phyloP scores from a whole-genome alignment of 2,329 filamentous ascomycete species.

The Colletotrichum ledebouriae region DNA sequence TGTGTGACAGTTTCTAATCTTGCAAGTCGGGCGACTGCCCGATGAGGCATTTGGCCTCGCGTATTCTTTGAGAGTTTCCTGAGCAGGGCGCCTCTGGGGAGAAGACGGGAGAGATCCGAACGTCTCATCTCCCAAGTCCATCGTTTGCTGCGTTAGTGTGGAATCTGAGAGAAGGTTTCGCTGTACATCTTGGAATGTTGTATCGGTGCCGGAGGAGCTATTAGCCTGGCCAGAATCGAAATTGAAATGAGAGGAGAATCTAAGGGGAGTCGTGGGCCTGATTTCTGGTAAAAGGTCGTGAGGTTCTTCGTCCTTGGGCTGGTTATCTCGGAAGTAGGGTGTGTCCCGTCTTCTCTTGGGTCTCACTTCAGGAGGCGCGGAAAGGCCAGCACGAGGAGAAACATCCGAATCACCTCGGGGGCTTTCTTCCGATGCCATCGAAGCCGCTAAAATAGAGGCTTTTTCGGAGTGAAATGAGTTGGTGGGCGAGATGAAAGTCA shows the following conservation, averaged over 20 bases:
- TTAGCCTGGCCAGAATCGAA: neutral
- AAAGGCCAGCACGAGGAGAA: neutral
- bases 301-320: neutral
- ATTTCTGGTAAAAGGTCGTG: neutral
- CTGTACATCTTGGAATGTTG: too few species aligned
- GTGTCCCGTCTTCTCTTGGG: neutral
- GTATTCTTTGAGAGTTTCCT: neutral
- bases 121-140: constrained; percentile 3
- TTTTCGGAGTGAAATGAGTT: neutral
- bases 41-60: neutral
- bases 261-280: neutral
- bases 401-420: neutral
- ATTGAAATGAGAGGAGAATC: neutral
- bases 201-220: neutral
- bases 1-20: neutral
- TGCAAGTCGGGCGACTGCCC: neutral
- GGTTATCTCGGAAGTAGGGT: neutral
- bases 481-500: neutral
- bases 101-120: constrained; percentile 2
- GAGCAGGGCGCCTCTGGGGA: neutral
- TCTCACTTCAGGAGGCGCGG: neutral
- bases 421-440: neutral
- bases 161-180: neutral
- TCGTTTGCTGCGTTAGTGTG: neutral
- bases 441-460: neutral